Evolutionary conservation across 2,329 filamentous ascomycete genomes (phyloP), one percentile per base, ranked within the genome.

Genomic region (Fusarium anguioides): DNA sequence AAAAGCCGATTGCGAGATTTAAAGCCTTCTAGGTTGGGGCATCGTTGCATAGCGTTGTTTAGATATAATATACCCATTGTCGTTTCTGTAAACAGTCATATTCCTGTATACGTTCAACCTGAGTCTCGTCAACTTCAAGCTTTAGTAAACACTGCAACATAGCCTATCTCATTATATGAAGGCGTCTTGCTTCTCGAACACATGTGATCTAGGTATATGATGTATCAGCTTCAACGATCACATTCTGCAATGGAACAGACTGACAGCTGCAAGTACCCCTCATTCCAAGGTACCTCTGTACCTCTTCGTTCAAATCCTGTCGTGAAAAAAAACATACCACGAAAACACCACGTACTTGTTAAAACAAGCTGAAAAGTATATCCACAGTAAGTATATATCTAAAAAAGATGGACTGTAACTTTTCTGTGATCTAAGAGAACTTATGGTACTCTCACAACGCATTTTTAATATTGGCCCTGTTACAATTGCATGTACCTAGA

Each of bases 321-420:
- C 10, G 2, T 4, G 14, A 17, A 6, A 3, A 52, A 61, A 56
- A n/a, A n/a, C n/a, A 39, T 24, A 44, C 14, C 20, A n/a, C n/a
- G n/a, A n/a, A n/a, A n/a, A n/a, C n/a, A n/a, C n/a, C n/a, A n/a
- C n/a, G n/a, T n/a, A n/a, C n/a, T n/a, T 0, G 1, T 4, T 39
- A 12, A 26, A 44, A 8, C 0, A 11, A 12, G 7, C 2, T 2
- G 0, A 4, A 24, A 45, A 27, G 6, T 2, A 3, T 4, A 3
- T 5, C 0, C 7, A 3, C 11, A 4, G 4, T 8, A 14, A 0
- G 1, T 4, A 0, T 1, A 12, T 17, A 4, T n/a, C 0, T 18
- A 21, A 8, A 4, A 0, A 0, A 9, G 35, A n/a, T 4, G 5
- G 1, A 11, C 3, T 1, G 3, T 14, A 7, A 8, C 11, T 36